These are phyloP conservation scores for Candida silvicultrix DNA, from an alignment of 805 yeast species.

Conservation along the genomic window DNA sequence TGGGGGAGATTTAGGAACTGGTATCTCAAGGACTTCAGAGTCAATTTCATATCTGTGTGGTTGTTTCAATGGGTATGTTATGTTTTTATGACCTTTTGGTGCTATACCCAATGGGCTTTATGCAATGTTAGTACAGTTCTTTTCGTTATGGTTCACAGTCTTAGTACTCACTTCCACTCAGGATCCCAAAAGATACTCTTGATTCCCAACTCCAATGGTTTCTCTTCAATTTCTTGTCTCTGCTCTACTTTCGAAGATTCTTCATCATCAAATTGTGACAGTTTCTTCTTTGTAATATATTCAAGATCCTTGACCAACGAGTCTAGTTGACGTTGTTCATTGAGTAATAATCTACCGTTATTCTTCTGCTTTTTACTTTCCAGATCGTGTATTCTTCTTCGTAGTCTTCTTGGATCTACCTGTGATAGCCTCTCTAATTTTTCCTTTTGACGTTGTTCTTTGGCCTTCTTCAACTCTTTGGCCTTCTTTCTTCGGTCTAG, in stretches of 20 bases:
- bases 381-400: slow-evolving; percentile 15
- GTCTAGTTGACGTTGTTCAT: slow-evolving; percentile 28
- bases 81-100: slow-evolving; percentile 28
- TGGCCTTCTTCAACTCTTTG: slow-evolving; percentile 19
- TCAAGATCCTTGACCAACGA: slow-evolving; percentile 34
- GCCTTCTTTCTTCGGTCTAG: slow-evolving; percentile 22
- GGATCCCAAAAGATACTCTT: slow-evolving; percentile 57
- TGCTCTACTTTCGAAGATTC: slow-evolving; percentile 3
- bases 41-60: slow-evolving; percentile 8
- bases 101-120: slow-evolving; percentile 44
- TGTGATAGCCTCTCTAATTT: slow-evolving; percentile 19
- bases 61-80: slow-evolving; percentile 27
- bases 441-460: slow-evolving; percentile 16
- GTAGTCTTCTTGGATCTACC: slow-evolving; percentile 18
- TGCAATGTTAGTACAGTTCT: not conserved
- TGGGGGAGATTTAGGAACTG: slow-evolving; percentile 22
- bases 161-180: slow-evolving; percentile 39
- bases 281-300: slow-evolving; percentile 25
- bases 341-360: slow-evolving; percentile 31
- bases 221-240: not conserved
- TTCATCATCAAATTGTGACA: not conserved
- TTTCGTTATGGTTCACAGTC: not conserved
- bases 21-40: slow-evolving; percentile 21
- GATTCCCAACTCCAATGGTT: slow-evolving; percentile 32
- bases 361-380: slow-evolving; percentile 21